These are phyloP conservation scores for Globisporangium irregulare DNA, from an alignment of 352 stramenopile species.

Conservation along the genomic window DNA sequence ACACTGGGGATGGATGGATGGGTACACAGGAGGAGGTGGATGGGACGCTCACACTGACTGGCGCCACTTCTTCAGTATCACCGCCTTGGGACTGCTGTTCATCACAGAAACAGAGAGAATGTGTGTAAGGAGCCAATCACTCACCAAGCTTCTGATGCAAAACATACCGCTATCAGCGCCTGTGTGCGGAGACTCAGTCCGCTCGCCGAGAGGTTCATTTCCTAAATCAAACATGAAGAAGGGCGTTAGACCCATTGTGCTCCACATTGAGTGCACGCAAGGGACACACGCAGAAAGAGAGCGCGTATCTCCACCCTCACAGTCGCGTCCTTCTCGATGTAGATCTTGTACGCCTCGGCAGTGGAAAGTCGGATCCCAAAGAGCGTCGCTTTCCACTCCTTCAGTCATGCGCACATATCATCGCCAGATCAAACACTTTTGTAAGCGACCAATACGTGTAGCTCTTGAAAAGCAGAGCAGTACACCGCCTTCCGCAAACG, in stretches of 20 bases:
- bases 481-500: too few relatives aligned
- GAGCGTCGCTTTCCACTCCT: constrained; percentile 48
- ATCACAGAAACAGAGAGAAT: not conserved
- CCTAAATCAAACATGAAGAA: not conserved
- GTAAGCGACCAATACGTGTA: not conserved
- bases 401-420: not conserved
- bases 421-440: too few relatives aligned
- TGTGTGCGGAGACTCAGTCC: constrained; percentile 18
- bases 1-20: not conserved
- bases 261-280: not conserved
- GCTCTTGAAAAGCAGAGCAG: too few relatives aligned
- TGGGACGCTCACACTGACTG: not conserved
- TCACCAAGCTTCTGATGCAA: not conserved
- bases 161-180: constrained; percentile 14
- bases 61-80: not conserved
- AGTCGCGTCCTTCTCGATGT: constrained; percentile 76
- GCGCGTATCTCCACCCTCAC: constrained; percentile 29
- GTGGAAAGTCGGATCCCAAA: constrained; percentile 64
- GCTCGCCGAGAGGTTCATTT: constrained; percentile 7
- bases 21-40: too few relatives aligned
- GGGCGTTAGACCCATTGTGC: not conserved
- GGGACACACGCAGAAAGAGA: not conserved
- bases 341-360: constrained; percentile 74
- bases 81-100: not conserved
- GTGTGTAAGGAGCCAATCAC: not conserved